Percentiles rank a stretch among this genome's conserved stretches.
Evolutionary conservation across 768 basidiomycete species (phyloP).

Genomic region (Pisolithus tinctorius): DNA sequence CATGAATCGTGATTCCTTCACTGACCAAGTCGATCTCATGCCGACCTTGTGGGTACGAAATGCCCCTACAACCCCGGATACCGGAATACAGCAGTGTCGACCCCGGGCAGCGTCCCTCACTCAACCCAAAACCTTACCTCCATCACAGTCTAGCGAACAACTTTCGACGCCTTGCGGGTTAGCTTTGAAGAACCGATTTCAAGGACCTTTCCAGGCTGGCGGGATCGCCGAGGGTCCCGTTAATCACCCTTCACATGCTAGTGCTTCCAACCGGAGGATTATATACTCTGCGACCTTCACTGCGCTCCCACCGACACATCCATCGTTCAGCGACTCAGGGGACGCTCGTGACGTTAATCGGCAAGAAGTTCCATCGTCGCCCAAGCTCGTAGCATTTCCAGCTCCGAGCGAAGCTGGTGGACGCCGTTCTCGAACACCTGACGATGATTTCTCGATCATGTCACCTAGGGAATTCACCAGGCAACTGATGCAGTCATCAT

Average conservation of each 20-base stretch:
- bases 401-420: conserved; percentile 44
- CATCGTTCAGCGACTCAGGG: conserved; percentile 14
- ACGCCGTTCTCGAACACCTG: conserved; percentile 43
- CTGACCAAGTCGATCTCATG: neutral
- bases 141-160: conserved; percentile 23
- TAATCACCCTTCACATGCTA: neutral
- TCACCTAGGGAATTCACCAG: conserved; percentile 18
- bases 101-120: conserved; percentile 23
- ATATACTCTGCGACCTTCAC: conserved; percentile 10
- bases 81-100: conserved; percentile 9
- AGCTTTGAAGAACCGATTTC: conserved; percentile 8
- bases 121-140: conserved; percentile 18
- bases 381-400: conserved; percentile 41
- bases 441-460: conserved; percentile 27
- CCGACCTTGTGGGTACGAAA: conserved; percentile 12
- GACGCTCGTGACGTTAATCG: conserved; percentile 16
- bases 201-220: conserved; percentile 8
- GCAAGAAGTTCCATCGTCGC: conserved; percentile 39
- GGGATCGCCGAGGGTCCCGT: neutral
- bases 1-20: conserved; percentile 3
- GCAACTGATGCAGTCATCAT: conserved; percentile 14
- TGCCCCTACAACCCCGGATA: neutral
- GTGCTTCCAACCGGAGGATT: conserved; percentile 7
- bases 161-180: conserved; percentile 21
- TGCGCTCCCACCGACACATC: conserved; percentile 3